Evolutionary conservation across 305 asterid species (phyloP), one percentile per base, ranked within the genome.

Genomic region (Fraxinus angustifolia): DNA sequence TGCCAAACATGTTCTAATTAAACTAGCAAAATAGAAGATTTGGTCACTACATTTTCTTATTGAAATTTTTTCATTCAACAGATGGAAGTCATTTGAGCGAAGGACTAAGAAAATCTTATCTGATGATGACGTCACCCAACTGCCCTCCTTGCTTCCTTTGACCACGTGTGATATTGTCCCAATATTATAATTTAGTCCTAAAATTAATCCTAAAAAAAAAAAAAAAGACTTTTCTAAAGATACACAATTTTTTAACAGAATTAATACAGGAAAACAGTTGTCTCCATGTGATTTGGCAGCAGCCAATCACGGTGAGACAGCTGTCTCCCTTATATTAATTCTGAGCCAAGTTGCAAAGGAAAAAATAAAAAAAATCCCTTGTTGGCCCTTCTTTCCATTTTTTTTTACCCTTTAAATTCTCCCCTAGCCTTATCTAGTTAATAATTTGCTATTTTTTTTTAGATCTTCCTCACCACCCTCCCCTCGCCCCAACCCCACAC

Each of bases 141-240:
- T 45, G 86, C 90, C 93, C 88, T 91, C 92, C 89, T 80, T 36
- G 82, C 74, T 82, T 79, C 60, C 74, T 80, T 89, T 89, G 90
- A 87, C 91, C 86, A 91, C 92, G 93, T 88, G 91, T 72, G 19
- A 8, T 68, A 84, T 75, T 72, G 28, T 30, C 76, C 78, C n/a
- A 74, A 8, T 68, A 34, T 23, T 23, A 72, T 31, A 72, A 75
- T 73, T 74, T 74, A 68, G 71, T 19, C 31, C 11, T 40, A 1
- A 16, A 73, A 68, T 81, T 3, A 81, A 48, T 23, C 42, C 40
- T n/a, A 30, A 30, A 35, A 35, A 35, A 80, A 31, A 5, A 38
- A 21, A 50, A 31, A 42, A 67, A 26, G 3, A 83, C 6, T 35
- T 35, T 35, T 35, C 40, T 35, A 36, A 36, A 36, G 42, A 36